A percentile compares a stretch with the other conserved stretches of the same genome.
These are phyloP conservation scores for Luffa acutangula DNA, from an alignment of 306 rosid genomes.

Conservation along the genomic window DNA sequence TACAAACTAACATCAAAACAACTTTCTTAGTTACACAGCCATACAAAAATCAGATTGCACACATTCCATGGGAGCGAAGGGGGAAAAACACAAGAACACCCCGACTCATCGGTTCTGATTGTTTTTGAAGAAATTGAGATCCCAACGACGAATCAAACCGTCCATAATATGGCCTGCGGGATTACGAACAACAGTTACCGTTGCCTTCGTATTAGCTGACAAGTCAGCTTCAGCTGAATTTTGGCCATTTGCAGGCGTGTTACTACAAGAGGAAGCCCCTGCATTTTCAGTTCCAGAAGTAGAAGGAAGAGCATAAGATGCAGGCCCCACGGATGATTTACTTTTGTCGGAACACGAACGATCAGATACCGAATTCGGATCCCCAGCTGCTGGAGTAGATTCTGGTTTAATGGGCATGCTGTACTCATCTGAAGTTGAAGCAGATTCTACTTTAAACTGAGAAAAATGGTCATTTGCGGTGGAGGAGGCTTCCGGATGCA, in stretches of 20 bases:
- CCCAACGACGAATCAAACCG: conserved; percentile 83
- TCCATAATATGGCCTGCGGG: conserved; percentile 62
- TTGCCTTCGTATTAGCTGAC: conserved; percentile 79
- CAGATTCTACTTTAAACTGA: conserved; percentile 23
- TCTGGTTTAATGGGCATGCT: conserved; percentile 23
- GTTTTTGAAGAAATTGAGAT: conserved; percentile 69
- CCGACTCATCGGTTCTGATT: conserved; percentile 31
- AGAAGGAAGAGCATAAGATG: conserved; percentile 21
- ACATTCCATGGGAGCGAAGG: not conserved
- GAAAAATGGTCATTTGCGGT: conserved; percentile 15
- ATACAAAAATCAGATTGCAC: conserved; percentile 3
- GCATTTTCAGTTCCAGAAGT: conserved; percentile 25
- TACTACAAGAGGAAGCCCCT: conserved; percentile 28
- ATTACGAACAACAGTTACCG: conserved; percentile 55
- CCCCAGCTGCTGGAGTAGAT: conserved; percentile 23
- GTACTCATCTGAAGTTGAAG: conserved; percentile 22
- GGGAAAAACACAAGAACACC: not conserved
- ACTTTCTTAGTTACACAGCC: not conserved
- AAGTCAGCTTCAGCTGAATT: conserved; percentile 54
- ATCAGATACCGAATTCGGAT: conserved; percentile 24
- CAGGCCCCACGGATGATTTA: conserved; percentile 14
- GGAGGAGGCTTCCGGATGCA: conserved; percentile 21
- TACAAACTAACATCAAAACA: conserved; percentile 8
- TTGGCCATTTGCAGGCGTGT: conserved; percentile 29
- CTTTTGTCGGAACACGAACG: conserved; percentile 17